Conservation (phyloP, 108 stramenopile genomes). For the Halocafeteria seosinensis region DNA sequence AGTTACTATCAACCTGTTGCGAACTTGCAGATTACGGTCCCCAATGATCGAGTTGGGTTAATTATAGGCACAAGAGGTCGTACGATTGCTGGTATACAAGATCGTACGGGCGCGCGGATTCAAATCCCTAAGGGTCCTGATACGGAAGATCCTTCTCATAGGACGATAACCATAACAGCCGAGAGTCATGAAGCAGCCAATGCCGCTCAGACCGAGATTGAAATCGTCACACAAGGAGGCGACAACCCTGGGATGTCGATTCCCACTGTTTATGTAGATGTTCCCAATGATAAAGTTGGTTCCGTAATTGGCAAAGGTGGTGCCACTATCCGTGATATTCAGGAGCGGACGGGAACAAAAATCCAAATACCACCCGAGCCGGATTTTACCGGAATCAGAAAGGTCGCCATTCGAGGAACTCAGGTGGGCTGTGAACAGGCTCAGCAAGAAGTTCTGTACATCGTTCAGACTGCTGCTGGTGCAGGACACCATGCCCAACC, state of each 20-base stretch:
- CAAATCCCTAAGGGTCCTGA: slow-evolving; percentile 47
- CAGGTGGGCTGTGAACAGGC: too few relatives aligned
- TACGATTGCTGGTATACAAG: slow-evolving; percentile 64
- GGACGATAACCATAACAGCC: not conserved
- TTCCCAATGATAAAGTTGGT: not conserved
- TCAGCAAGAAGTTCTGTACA: too few relatives aligned
- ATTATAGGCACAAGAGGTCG: slow-evolving; percentile 77
- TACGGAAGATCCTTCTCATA: not conserved
- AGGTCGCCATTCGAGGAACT: not conserved
- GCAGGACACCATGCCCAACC: too few relatives aligned
- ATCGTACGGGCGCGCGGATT: slow-evolving; percentile 48
- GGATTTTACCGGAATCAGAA: not conserved
- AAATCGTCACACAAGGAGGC: not conserved
- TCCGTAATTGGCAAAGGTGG: not conserved
- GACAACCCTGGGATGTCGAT: not conserved
- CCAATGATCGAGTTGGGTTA: slow-evolving; percentile 55
- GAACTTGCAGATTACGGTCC: slow-evolving; percentile 37
- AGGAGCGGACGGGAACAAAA: not conserved
- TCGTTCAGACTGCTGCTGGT: too few relatives aligned
- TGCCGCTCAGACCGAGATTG: not conserved
- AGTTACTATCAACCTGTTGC: not conserved
- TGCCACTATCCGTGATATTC: not conserved
- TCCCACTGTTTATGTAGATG: too few relatives aligned
- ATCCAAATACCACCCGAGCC: not conserved
- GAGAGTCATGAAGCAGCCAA: not conserved